These are phyloP conservation scores for Physcomitrium patens DNA, from an alignment of 225 moss, liverwort and hornwort genomes.

Conservation along the genomic window DNA sequence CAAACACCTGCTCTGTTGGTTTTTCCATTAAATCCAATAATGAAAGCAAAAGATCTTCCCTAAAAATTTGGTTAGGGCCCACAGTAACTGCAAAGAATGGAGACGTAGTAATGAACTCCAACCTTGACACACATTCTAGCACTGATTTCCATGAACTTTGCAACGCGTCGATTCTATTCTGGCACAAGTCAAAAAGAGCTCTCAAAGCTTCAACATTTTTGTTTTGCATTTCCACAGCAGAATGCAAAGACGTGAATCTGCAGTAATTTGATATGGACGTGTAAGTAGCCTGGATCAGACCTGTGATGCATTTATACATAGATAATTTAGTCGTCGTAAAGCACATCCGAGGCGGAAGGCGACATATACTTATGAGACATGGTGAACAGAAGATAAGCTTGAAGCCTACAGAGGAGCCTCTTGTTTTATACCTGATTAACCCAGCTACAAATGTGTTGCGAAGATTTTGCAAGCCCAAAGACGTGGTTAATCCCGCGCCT, in stretches of 20 bases:
- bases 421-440: constrained; percentile 64
- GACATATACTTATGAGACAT: neutral
- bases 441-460: constrained; percentile 78
- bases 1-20: constrained; percentile 88
- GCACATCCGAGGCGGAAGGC: neutral
- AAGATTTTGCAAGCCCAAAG: constrained; percentile 88
- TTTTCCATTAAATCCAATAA: constrained; percentile 76
- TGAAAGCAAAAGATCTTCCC: constrained; percentile 68
- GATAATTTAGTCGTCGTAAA: constrained; percentile 2
- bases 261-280: constrained; percentile 20
- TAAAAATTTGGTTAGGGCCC: constrained; percentile 62
- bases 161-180: constrained; percentile 70
- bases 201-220: constrained; percentile 90
- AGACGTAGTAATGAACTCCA: constrained; percentile 84
- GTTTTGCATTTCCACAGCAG: constrained; percentile 72
- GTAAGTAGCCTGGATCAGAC: constrained; percentile 24
- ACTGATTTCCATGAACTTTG: constrained; percentile 81
- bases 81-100: constrained; percentile 56
- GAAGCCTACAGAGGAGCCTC: neutral
- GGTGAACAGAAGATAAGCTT: neutral
- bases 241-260: constrained; percentile 88
- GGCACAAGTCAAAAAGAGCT: constrained; percentile 78
- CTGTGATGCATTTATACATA: neutral
- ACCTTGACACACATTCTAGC: constrained; percentile 80
- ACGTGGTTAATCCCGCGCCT: constrained; percentile 77